Base-by-base conservation (phyloP, 345 rosid species). In the Geranium rotundifolium region DNA sequence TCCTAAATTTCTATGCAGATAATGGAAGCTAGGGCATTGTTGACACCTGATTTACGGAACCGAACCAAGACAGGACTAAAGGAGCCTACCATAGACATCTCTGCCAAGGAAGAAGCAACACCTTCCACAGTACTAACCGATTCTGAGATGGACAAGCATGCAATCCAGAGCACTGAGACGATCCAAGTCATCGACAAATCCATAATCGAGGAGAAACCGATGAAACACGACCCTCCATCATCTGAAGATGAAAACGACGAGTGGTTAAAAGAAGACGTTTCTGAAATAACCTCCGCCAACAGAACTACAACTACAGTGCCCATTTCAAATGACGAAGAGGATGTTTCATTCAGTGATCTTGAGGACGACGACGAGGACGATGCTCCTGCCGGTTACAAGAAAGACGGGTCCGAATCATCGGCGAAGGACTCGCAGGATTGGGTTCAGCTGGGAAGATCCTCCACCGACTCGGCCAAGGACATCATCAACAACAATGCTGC, bases 271-370 rank as follows among this genome's bases (percentile, higher is more conserved):
- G 97, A 86, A 63, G 97, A 85, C 68, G 81, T 59, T 63, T 75
- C 83, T 7, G 90, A 82, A 64, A 71, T 49, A 39, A 61, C 69
- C 57, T 83, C 74, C 18, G 64, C 63, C 15, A 54, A 75, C 70
- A 80, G 81, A 68, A 73, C 83, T 49, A 62, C 83, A 4, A 64
- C 71, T 62, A 2, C 27, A 23, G 27, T 23, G 27, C 83, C 63
- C 19, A 65, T 84, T 39, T 90, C 63, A 62, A 85, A 90, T 65
- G 97, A 88, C 1, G 97, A 34, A 4, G 41, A 90, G 65, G 99
- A 90, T 63, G 92, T 90, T 16, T 90, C 97, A 5, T 93, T 90
- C 67, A 90, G 99, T 74, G 99, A 93, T 78, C 90, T 93, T 0
- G 97, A 93, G 82, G 96, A 90, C 1, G 97, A 90, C 54, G 96